phyloP scores from a whole-genome alignment of 306 rosid genomes.

The Quercus agrifolia region DNA sequence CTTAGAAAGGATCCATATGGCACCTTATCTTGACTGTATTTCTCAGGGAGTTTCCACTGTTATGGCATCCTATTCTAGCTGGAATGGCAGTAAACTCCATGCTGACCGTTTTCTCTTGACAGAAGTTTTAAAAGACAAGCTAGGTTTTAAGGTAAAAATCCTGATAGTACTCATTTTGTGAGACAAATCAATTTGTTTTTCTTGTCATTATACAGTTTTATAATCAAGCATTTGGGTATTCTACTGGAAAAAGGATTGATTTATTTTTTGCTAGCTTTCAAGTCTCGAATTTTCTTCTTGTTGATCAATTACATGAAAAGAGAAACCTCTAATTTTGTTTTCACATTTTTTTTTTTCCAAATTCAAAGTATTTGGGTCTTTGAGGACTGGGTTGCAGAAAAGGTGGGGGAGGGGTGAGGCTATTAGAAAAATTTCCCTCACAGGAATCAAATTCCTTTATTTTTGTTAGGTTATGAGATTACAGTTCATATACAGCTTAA shows the following conservation, averaged over 20 bases:
- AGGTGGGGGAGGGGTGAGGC: neutral
- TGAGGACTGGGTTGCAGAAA: too few species aligned
- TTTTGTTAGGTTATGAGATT: constrained; percentile 19
- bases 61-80: constrained; percentile 87
- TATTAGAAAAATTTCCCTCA: neutral
- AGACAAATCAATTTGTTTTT: neutral
- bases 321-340: too few species aligned
- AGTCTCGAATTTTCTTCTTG: neutral
- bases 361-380: too few species aligned
- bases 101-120: constrained; percentile 64
- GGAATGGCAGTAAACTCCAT: constrained; percentile 76
- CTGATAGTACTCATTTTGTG: neutral
- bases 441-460: neutral
- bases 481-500: neutral
- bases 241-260: neutral
- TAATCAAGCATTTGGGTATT: neutral
- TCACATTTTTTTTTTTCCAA: too few species aligned
- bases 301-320: neutral
- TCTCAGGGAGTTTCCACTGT: constrained; percentile 79
- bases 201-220: neutral
- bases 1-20: constrained; percentile 76
- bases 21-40: constrained; percentile 85
- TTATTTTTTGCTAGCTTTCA: neutral
- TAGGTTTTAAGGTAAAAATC: constrained; percentile 71
- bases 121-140: constrained; percentile 66